These are phyloP conservation scores for Suillus variegatus DNA, from an alignment of 768 basidiomycete species.

Conservation along the genomic window DNA sequence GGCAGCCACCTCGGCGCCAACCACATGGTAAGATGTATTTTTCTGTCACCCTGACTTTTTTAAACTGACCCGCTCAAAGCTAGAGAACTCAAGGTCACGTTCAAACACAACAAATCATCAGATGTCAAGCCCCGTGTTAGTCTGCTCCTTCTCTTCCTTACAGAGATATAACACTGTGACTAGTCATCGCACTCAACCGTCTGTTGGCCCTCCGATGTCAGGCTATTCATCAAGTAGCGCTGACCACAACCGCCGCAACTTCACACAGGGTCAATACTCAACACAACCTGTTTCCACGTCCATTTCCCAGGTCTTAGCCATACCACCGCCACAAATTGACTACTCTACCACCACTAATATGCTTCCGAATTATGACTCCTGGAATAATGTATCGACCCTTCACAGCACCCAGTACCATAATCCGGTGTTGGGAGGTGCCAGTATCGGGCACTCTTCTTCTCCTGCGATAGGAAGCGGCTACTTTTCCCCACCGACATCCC, in stretches of 20 bases:
- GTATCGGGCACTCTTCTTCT: neutral
- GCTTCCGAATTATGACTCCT: neutral
- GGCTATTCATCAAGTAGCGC: too few species aligned
- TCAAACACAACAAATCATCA: neutral
- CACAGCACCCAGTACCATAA: neutral
- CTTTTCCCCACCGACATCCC: neutral
- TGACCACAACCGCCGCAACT: neutral
- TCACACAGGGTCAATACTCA: neutral
- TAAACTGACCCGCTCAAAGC: neutral
- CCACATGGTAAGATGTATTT: neutral
- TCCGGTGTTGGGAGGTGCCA: neutral
- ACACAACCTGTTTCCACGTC: neutral
- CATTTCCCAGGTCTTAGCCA: neutral
- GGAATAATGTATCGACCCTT: neutral
- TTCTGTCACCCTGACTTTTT: neutral
- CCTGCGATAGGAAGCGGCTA: neutral
- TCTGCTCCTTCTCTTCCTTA: neutral
- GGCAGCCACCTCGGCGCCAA: neutral
- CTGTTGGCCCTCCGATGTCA: neutral
- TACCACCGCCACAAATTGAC: neutral
- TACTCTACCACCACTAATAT: neutral
- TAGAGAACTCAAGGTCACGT: neutral
- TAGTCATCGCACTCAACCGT: neutral
- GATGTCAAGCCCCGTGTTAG: neutral
- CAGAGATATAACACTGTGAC: neutral